Percentiles rank a stretch among this genome's conserved stretches.
phyloP scores from a whole-genome alignment of 495 filamentous ascomycete genomes.

The Amorphotheca resinae region DNA sequence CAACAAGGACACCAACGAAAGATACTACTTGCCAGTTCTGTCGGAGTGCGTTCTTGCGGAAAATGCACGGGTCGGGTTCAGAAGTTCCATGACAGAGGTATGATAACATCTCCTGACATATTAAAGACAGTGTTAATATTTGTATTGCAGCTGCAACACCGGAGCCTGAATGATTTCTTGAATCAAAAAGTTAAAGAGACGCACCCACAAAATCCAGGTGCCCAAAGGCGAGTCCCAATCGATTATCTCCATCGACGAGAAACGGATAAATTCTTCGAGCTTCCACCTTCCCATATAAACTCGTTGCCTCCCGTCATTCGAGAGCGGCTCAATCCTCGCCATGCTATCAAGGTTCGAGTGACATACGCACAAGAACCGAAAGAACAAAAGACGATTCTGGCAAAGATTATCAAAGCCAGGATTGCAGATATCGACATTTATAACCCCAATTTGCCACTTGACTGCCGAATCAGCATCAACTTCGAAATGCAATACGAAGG shows the following conservation, averaged over 20 bases:
- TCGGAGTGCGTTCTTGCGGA: constrained; percentile 55
- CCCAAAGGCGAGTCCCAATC: constrained; percentile 45
- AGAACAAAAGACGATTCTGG: constrained; percentile 60
- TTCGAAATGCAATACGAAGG: constrained; percentile 81
- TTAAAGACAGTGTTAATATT: constrained; percentile 1
- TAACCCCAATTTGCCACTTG: constrained; percentile 57
- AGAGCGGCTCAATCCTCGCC: constrained; percentile 37
- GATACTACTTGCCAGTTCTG: constrained; percentile 48
- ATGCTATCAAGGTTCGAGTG: constrained; percentile 60
- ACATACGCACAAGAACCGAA: constrained; percentile 30
- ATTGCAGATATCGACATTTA: constrained; percentile 74
- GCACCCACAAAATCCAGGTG: constrained; percentile 24
- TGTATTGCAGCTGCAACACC: constrained; percentile 54
- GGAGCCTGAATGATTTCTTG: constrained; percentile 62
- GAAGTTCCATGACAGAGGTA: constrained; percentile 79
- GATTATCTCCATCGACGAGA: constrained; percentile 72
- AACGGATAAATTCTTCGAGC: constrained; percentile 68
- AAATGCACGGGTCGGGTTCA: constrained; percentile 43
- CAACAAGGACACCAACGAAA: constrained; percentile 52
- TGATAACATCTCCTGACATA: constrained; percentile 21
- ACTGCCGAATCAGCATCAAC: constrained; percentile 82
- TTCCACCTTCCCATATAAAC: constrained; percentile 30
- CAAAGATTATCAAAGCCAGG: constrained; percentile 79
- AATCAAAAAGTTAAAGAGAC: constrained; percentile 53
- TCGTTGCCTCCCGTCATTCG: constrained; percentile 28